These are phyloP conservation scores for Juglanconis sp. DNA, from an alignment of 2,329 filamentous ascomycete species.

Conservation along the genomic window DNA sequence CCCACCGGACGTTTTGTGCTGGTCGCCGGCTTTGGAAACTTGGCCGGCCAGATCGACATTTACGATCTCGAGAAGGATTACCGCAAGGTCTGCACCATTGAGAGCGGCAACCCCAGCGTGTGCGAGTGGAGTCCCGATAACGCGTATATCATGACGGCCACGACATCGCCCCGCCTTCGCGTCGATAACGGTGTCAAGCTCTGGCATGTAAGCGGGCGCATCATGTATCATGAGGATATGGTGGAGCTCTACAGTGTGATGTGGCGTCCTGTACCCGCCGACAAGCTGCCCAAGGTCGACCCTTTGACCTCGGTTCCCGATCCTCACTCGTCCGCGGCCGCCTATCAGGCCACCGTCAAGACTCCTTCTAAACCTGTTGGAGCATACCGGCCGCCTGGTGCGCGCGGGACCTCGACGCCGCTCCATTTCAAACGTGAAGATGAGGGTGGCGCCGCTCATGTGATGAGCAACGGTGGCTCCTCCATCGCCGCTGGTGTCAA, in stretches of 20 bases:
- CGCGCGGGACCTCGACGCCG: conserved; percentile 82
- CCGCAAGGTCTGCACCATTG: conserved; percentile 86
- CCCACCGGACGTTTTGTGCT: conserved; percentile 89
- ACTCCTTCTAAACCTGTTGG: conserved; percentile 96
- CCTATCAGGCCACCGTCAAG: conserved; percentile 83
- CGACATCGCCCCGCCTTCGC: conserved; percentile 87
- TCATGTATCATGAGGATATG: conserved; percentile 97
- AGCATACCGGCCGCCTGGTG: conserved; percentile 91
- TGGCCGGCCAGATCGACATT: conserved; percentile 95
- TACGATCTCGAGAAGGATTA: conserved; percentile 96
- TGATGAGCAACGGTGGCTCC: conserved; percentile 72
- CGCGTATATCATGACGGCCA: conserved; percentile 94
- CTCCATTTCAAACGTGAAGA: conserved; percentile 97
- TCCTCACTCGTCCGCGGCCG: conserved; percentile 78
- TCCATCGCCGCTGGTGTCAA: conserved; percentile 59
- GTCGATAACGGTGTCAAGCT: conserved; percentile 96
- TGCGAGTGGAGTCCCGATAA: conserved; percentile 98
- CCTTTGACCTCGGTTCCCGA: conserved; percentile 71
- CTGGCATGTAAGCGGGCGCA: conserved; percentile 82
- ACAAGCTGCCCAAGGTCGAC: conserved; percentile 60
- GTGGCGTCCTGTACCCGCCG: conserved; percentile 75
- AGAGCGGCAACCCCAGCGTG: conserved; percentile 91
- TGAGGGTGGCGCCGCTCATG: conserved; percentile 83
- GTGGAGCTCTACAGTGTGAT: conserved; percentile 85
- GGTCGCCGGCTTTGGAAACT: conserved; percentile 93